Base-by-base conservation (phyloP, 805 yeast species). In the Pichia gijzeniarum region DNA sequence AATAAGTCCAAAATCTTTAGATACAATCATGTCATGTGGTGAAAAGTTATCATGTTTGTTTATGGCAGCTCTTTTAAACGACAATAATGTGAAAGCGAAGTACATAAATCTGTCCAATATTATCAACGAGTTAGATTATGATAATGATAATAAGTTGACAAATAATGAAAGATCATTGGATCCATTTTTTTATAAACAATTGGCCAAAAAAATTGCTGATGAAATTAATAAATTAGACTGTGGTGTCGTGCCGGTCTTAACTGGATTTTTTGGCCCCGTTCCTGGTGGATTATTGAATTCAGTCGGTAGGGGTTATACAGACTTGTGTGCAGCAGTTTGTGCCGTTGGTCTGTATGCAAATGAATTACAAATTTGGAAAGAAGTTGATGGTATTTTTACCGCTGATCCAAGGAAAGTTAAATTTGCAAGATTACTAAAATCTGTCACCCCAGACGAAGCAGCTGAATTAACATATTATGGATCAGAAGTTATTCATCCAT, bases 381-480 rank as follows among this genome's bases (percentile, higher is more conserved):
- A 93, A 70, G 99, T 93, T 43, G 99, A 93, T 63, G 99, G 99
- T 57, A 93, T 93, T 34, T 93, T 93, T 71, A 90, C 98, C 0
- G 99, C 99, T 3, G 99, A 93, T 63, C 99, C 99, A 35, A 74
- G 99, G 50, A 93, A 93, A 58, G 98, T 93, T 25, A 83, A 89
- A 32, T 80, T 79, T 45, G 99, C 99, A 3, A 74, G 95, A 55
- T 71, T 91, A 42, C 72, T 93, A 52, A 77, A 80, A 47, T 79
- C 88, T 43, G 96, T 93, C 51, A 93, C 98, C 0, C 99, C 99
- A 4, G 98, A 93, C 61, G 99, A 93, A 69, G 99, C 99, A 4
- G 93, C 98, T 0, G 99, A 93, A 69, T 77, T 93, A 64, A 93
- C 99, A 1, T 93, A 93, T 67, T 93, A 93, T 61, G 99, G 99